Base-by-base conservation (phyloP, 2,329 filamentous ascomycete genomes). In the Penicillium italicum region DNA sequence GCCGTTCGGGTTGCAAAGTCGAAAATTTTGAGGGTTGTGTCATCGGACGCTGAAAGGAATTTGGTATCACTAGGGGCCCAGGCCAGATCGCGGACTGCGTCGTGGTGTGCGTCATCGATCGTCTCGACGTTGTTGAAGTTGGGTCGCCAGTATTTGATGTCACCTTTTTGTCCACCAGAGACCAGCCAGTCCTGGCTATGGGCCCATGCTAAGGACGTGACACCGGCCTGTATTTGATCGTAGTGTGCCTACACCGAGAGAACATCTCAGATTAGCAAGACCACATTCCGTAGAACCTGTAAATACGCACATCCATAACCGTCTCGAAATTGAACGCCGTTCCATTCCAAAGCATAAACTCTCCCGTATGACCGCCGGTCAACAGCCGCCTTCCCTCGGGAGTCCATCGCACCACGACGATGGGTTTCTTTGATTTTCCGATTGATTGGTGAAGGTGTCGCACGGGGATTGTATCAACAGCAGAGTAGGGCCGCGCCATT, bases 301-400 rank as follows among this genome's bases (percentile, higher is more conserved):
- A 33, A 34, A 26, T 37, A 70, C 75, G 50, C 63, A 80, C 78
- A 73, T 96, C 92, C 89, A 97, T 97, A 28, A 99, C 97, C 4
- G 94, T 97, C 77, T 99, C 94, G 67, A 99, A 99, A 74, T 99
- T 97, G 82, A 99, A 99, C 24, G 91, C 93, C 41, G 93, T 97
- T 60, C 94, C 94, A 72, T 99, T 99, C 94, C 94, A 99, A 4
- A 99, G 77, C 37, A 95, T 99, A 68, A 99, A 99, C 72, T 99
- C 94, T 69, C 94, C 94, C 72, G 93, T 97, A 63, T 91, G 96
- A 0, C 92, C 96, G 22, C 91, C 94, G 0, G 94, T 97, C 70
- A 99, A 81, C 54, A 99, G 78, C 63, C 94, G 83, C 58, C 94
- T 87, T 28, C 94, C 94, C 74, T 99, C 94, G 7, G 94, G 94